These are phyloP conservation scores for Fistulifera pelliculosa DNA, from an alignment of 108 stramenopile species.

Conservation along the genomic window DNA sequence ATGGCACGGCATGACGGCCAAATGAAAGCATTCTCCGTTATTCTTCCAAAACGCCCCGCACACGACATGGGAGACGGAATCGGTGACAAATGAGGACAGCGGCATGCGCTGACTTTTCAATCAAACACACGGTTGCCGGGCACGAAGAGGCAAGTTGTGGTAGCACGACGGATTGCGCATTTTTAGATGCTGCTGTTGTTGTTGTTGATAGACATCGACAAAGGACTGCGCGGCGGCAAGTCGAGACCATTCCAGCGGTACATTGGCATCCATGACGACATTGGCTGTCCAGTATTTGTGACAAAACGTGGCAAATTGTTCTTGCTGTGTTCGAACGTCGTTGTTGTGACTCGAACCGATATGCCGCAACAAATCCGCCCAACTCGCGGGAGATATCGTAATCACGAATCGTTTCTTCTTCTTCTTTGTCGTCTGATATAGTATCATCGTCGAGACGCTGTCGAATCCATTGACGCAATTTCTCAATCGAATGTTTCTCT, in stretches of 20 bases:
- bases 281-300: slow-evolving; percentile 35
- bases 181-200: slow-evolving; percentile 4
- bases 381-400: slow-evolving; percentile 66
- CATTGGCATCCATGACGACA: slow-evolving; percentile 62
- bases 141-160: slow-evolving; percentile 67
- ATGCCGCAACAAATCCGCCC: slow-evolving; percentile 69
- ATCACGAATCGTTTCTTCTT: not conserved
- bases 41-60: slow-evolving; percentile 35
- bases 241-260: slow-evolving; percentile 64
- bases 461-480: slow-evolving; percentile 17
- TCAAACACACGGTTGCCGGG: slow-evolving; percentile 96
- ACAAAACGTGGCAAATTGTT: slow-evolving; percentile 36
- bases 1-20: slow-evolving; percentile 95
- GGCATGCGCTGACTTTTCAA: slow-evolving; percentile 87
- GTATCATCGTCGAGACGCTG: not conserved
- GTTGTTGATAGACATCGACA: slow-evolving; percentile 40
- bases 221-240: slow-evolving; percentile 73
- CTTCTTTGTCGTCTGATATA: not conserved
- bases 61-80: slow-evolving; percentile 76
- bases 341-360: slow-evolving; percentile 13
- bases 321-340: not conserved
- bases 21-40: slow-evolving; percentile 11
- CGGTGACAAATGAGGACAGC: slow-evolving; percentile 73
- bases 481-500: slow-evolving; percentile 67
- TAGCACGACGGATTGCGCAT: slow-evolving; percentile 25